These are phyloP conservation scores for Lagenaria siceraria DNA, from an alignment of 306 rosid genomes.

Conservation along the genomic window DNA sequence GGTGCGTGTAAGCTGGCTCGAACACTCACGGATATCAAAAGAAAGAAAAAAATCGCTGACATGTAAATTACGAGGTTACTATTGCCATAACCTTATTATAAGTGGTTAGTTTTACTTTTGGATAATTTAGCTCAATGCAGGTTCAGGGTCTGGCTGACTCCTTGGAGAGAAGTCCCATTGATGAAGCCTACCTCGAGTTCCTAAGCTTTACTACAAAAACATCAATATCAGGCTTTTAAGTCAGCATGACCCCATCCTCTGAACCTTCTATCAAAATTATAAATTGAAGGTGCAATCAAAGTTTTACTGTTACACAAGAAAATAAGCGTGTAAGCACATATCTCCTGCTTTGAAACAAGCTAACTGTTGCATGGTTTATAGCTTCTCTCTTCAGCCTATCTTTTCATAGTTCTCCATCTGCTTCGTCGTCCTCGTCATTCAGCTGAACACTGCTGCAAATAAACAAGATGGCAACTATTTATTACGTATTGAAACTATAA, in stretches of 20 bases:
- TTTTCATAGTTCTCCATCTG: slow-evolving; percentile 8
- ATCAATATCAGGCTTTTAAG: not conserved
- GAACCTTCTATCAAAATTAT: not conserved
- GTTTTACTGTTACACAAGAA: not conserved
- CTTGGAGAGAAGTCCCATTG: not conserved
- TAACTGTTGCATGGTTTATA: not conserved
- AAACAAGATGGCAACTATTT: not conserved
- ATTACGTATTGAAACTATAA: not conserved
- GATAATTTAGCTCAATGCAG: not conserved
- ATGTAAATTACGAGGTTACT: not conserved
- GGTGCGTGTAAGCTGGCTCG: no score
- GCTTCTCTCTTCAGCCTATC: not conserved
- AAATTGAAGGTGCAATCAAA: not conserved
- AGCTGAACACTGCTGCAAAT: not conserved
- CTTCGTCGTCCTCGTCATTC: not conserved
- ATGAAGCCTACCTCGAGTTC: not conserved
- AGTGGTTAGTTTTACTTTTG: not conserved
- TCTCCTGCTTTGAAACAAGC: not conserved
- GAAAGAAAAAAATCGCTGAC: not conserved
- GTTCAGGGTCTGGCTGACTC: not conserved
- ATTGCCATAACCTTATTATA: not conserved
- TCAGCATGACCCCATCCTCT: not conserved
- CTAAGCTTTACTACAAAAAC: not conserved
- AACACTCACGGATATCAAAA: no score
- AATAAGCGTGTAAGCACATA: not conserved